Percentiles rank a stretch among this genome's conserved stretches.
Evolutionary conservation across 2,329 filamentous ascomycete species (phyloP).

Genomic region (Sarocladiaceae sp.): DNA sequence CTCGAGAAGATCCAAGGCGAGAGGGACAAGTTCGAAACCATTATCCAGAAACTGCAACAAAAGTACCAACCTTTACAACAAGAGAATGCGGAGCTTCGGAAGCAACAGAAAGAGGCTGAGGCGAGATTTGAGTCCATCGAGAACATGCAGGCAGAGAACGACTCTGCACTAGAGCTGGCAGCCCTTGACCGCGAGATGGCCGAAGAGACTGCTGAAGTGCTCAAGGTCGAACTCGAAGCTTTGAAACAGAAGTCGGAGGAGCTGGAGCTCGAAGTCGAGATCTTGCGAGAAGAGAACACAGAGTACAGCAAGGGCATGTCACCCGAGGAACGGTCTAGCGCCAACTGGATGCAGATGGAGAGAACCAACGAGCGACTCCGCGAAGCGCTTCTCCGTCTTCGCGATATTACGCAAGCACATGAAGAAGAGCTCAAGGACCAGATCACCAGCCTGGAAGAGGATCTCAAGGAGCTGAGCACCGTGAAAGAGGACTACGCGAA

Average conservation of each 20-base stretch:
- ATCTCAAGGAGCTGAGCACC: slow-evolving; percentile 59
- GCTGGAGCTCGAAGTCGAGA: slow-evolving; percentile 78
- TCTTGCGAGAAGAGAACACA: slow-evolving; percentile 78
- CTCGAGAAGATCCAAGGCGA: slow-evolving; percentile 72
- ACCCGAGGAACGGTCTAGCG: slow-evolving; percentile 77
- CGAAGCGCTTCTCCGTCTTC: slow-evolving; percentile 75
- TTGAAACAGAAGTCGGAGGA: slow-evolving; percentile 75
- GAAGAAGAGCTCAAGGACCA: slow-evolving; percentile 74
- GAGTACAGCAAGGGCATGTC: slow-evolving; percentile 81
- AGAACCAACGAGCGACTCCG: slow-evolving; percentile 80
- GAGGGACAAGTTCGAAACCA: slow-evolving; percentile 69
- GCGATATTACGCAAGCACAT: slow-evolving; percentile 80
- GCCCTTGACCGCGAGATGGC: slow-evolving; percentile 93
- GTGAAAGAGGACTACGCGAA: slow-evolving; percentile 65
- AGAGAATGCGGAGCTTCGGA: slow-evolving; percentile 70
- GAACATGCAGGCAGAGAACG: slow-evolving; percentile 73
- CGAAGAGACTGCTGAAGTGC: slow-evolving; percentile 79
- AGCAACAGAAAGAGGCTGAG: slow-evolving; percentile 71
- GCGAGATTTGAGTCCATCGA: slow-evolving; percentile 61
- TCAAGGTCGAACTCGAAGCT: slow-evolving; percentile 73
- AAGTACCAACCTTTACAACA: slow-evolving; percentile 83
- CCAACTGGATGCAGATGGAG: slow-evolving; percentile 88
- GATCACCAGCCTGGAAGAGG: slow-evolving; percentile 66
- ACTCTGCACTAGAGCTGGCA: slow-evolving; percentile 77
- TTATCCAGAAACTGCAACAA: slow-evolving; percentile 84